These are phyloP conservation scores for Penicillium coffeae DNA, from an alignment of 495 filamentous ascomycete genomes.

Conservation along the genomic window DNA sequence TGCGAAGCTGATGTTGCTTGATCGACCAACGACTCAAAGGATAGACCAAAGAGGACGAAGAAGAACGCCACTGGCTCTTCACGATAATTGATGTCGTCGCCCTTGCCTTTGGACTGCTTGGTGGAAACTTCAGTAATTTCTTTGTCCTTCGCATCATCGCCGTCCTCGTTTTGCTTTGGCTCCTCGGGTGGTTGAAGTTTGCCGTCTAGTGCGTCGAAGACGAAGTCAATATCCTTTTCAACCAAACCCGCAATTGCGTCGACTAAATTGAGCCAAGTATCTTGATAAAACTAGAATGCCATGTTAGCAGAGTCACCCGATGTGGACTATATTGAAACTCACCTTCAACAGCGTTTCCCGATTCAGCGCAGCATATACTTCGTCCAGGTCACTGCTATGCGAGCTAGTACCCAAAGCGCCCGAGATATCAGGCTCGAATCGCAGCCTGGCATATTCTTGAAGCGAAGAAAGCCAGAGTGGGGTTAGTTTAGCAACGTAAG, in stretches of 20 bases:
- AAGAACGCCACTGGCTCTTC: constrained; percentile 99
- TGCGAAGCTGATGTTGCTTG: constrained; percentile 73
- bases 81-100: constrained; percentile 87
- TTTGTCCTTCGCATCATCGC: constrained; percentile 42
- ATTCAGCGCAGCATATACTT: constrained; percentile 90
- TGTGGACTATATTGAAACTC: constrained; percentile 2
- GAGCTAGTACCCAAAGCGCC: constrained; percentile 68
- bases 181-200: constrained; percentile 46
- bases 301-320: constrained; percentile 18
- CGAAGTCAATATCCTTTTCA: constrained; percentile 94
- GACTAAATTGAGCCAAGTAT: constrained; percentile 93
- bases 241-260: constrained; percentile 97
- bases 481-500: constrained; percentile 81
- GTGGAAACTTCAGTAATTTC: constrained; percentile 44
- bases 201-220: constrained; percentile 93
- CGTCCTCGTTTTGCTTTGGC: constrained; percentile 12
- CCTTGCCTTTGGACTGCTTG: constrained; percentile 47
- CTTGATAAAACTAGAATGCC: constrained; percentile 87
- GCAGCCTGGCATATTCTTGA: constrained; percentile 85
- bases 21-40: constrained; percentile 88
- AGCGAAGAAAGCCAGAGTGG: constrained; percentile 92
- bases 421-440: constrained; percentile 96
- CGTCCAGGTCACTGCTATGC: constrained; percentile 74
- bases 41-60: constrained; percentile 95
- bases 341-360: constrained; percentile 83